Base-by-base conservation (phyloP, 805 yeast genomes). In the Candida germanica region DNA sequence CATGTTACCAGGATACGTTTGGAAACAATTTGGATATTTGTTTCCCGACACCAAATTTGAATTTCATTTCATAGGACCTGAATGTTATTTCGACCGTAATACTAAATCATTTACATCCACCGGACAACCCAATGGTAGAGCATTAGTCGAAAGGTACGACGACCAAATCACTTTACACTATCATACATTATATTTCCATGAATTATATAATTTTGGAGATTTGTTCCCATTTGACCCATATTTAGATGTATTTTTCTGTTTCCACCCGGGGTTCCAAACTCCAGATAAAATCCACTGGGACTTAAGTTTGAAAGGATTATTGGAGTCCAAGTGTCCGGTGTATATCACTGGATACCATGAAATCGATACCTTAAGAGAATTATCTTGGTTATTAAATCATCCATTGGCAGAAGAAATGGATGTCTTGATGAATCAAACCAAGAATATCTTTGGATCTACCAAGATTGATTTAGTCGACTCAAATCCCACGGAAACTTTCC, bases 141-240 rank as follows among this genome's bases (percentile, higher is more conserved):
- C 94, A n/a, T 66, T 85, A 17, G 77, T 79, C 26, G 77, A 79
- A 49, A 77, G 89, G 53, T 65, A 83, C 31, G 96, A 87, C 59
- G 81, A 77, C 33, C 79, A 81, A 35, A 59, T 93, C 50, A 70
- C 84, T 18, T 72, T 89, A 48, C 76, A 83, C 39, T 83, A 83
- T 64, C 95, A 89, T 61, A 87, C 98, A 1, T 84, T 86, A 51
- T 89, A 83, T 61, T 93, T 93, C 79, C 87, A 88, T 55, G 91
- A 84, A 26, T 71, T 84, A 43, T 95, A 93, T 62, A 88, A 88
- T 51, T 81, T 87, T 32, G 93, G 89, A 51, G 97, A 91, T 63
- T 86, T 93, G 59, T 87, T 87, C 80, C 98, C 98, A 4, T 93
- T 89, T 59, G 98, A 93, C 59, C 98, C 99, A 29, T 93, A 91